A percentile compares a stretch with the other conserved stretches of the same genome.
Conservation (phyloP, 345 rosid genomes). For the Sonneratia caseolaris region DNA sequence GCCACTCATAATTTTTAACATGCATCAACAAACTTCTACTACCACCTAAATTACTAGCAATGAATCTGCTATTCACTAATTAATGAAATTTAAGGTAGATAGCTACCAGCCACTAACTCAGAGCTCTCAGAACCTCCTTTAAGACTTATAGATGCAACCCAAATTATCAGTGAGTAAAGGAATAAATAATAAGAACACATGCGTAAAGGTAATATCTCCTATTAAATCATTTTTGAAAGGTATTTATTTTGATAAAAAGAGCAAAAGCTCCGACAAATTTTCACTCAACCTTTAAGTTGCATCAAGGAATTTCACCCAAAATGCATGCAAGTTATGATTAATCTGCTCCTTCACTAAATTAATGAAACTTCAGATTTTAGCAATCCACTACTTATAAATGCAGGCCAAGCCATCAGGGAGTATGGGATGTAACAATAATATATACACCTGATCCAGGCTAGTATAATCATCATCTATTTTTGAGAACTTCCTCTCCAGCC, state of each 20-base stretch:
- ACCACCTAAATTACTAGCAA: neutral
- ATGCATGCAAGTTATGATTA: neutral
- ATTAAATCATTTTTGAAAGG: no score
- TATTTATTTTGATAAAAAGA: no score
- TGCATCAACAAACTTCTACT: neutral
- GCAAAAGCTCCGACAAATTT: no score
- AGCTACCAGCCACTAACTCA: neutral
- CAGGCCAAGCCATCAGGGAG: neutral
- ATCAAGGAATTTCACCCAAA: neutral
- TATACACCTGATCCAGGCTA: slow-evolving; percentile 51
- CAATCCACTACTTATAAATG: neutral
- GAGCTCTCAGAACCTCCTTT: neutral
- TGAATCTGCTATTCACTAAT: neutral
- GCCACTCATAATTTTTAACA: neutral
- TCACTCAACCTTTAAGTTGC: no score
- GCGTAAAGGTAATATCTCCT: no score
- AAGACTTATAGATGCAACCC: no score
- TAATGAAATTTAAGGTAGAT: neutral
- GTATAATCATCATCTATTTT: slow-evolving; percentile 55
- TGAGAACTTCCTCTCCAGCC: slow-evolving; percentile 52
- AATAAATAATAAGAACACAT: no score
- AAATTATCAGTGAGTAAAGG: no score
- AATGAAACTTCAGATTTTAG: neutral
- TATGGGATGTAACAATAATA: neutral
- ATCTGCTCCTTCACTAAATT: neutral